These are phyloP conservation scores for Solanum megistacrolobum DNA, from an alignment of 257 asterid genomes.

Conservation along the genomic window DNA sequence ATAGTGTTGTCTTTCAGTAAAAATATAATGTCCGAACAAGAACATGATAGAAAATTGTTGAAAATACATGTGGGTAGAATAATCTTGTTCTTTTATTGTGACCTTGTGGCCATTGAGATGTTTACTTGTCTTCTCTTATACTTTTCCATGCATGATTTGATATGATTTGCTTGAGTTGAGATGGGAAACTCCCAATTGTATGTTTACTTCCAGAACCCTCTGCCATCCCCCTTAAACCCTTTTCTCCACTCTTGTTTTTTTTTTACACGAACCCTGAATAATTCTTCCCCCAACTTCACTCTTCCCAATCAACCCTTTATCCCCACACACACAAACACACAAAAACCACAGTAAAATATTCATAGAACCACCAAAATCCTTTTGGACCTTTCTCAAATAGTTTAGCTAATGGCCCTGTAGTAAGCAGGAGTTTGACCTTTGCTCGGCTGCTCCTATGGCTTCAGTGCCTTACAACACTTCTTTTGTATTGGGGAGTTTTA, in stretches of 20 bases:
- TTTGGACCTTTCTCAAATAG: not conserved
- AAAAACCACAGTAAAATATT: not conserved
- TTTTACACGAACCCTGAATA: not conserved
- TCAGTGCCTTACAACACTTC: slow-evolving; percentile 32
- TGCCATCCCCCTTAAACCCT: slow-evolving; percentile 40
- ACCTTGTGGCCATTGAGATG: not conserved
- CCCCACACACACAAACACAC: not conserved
- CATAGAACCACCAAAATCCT: not conserved
- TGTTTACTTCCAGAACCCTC: slow-evolving; percentile 54
- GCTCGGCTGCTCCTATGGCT: slow-evolving; percentile 33
- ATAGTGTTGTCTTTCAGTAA: not conserved
- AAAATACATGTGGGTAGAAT: not conserved
- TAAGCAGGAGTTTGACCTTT: slow-evolving; percentile 62
- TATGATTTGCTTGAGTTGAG: not conserved
- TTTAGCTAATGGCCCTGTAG: slow-evolving; percentile 51
- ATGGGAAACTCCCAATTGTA: not conserved
- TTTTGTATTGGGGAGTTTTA: slow-evolving; percentile 24
- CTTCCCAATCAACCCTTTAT: not conserved
- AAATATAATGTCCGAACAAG: not conserved
- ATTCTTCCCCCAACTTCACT: not conserved
- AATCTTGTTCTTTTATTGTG: not conserved
- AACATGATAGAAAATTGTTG: not conserved
- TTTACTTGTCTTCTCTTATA: not conserved
- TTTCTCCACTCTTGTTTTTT: not conserved
- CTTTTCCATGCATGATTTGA: not conserved